Base-by-base conservation (phyloP, 1,139 yeast species). In the Wickerhamomyces sp. region DNA sequence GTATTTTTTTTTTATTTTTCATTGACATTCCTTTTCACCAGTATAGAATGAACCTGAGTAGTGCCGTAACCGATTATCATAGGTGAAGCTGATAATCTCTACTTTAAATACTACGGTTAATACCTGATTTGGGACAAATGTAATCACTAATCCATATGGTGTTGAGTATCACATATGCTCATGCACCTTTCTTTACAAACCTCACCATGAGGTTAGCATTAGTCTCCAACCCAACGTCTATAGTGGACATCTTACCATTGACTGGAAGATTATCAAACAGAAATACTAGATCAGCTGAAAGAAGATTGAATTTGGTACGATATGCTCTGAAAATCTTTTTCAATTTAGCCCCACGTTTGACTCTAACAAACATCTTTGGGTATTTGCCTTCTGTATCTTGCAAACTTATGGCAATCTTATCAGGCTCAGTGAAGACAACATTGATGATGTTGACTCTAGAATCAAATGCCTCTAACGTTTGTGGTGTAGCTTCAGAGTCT, bases 281-380 rank as follows among this genome's bases (percentile, higher is more conserved):
- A 34, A 45, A 44, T 14, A 18, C 38, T 7, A 48, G 9, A 1
- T 29, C 18, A 6, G n/a, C 23, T 4, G 34, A n/a, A 7, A 30
- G 36, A 14, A 29, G 14, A 4, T 36, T 14, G 26, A 34, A 33
- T 2, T 31, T 27, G 4, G 31, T 14, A 11, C 42, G 32, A 34
- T 39, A 51, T 33, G 36, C 34, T 35, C 36, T 42, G 34, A 49
- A 42, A 1, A 46, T 18, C 35, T 46, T 51, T 31, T 39, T 46
- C 13, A 51, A 9, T 11, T 37, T 45, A 2, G 44, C 41, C 7
- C 29, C 14, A 3, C 15, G 27, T 15, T 39, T 46, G 3, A 41
- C 42, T n/a, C 39, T 40, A 40, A 43, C 40, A 26, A 36, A 48
- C 7, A 40, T 10, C 2, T 37, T 29, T 15, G 35, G 23, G 7